Base-by-base conservation (phyloP, 345 rosid genomes). In the Murraya paniculata region DNA sequence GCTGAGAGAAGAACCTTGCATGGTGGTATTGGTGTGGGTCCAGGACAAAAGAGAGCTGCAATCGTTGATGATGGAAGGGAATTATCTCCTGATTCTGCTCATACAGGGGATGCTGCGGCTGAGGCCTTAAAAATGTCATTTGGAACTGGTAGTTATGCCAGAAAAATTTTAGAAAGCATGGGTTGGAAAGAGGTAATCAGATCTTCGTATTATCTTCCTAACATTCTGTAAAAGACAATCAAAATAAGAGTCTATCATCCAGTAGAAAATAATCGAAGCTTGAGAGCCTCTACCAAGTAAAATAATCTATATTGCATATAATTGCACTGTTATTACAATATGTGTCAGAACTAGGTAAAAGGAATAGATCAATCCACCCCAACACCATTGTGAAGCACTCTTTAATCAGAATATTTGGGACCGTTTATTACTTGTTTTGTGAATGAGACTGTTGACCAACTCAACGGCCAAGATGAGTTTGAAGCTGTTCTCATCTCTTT, bases 1-100 rank as follows among this genome's bases (percentile, higher is more conserved):
- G 94, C 94, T 2, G 98, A 93, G 78, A 90, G 98, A 83, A 91
- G 98, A 90, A 83, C 58, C 80, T 79, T 93, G 89, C 92, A 92
- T 79, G 90, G 92, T 45, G 91, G 98, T 67, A 91, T 84, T 78
- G 95, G 98, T 68, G 77, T 88, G 56, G 98, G 98, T 62, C 98
- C 95, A 41, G 97, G 98, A 69, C 95, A 95, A 82, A 95, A 93
- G 83, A 90, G 81, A 56, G 50, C 27, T 11, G 79, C 48, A 16
- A 50, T 61, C 28, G 39, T 50, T 45, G 71, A 71, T 10, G 87
- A 75, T 41, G 86, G 76, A 78, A 81, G 60, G 56, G 78, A 80
- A 55, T 56, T 74, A 41, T 83, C 81, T 6, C 70, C 78, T 69
- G 84, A 80, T 57, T 50, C 81, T 41, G 78, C 48, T 68, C 72